These are phyloP conservation scores for Diophrys appendiculata DNA, from an alignment of 73 alveolate species.

Conservation along the genomic window DNA sequence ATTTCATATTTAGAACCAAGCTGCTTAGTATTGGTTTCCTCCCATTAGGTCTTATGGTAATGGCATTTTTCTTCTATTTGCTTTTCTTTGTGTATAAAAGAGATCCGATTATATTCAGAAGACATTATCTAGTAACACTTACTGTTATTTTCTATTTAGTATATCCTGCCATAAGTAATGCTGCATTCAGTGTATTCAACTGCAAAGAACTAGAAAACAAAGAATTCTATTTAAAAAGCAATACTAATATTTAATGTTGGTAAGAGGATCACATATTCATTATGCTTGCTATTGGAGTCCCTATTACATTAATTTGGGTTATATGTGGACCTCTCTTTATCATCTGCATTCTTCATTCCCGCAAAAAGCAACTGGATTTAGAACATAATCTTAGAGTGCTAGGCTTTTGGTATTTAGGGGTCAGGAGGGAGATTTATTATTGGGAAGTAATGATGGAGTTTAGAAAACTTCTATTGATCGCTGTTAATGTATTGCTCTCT, in stretches of 20 bases:
- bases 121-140: too few relatives aligned
- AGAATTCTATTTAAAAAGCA: constrained; percentile 23
- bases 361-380: constrained; percentile 9
- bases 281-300: constrained; percentile 30
- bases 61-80: too few relatives aligned
- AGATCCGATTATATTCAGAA: too few relatives aligned
- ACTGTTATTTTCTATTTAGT: constrained; percentile 15
- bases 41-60: too few relatives aligned
- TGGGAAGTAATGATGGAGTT: constrained; percentile 53
- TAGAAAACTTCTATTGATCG: constrained; percentile 43
- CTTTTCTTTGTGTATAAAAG: too few relatives aligned
- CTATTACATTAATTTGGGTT: constrained; percentile 41
- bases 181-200: constrained; percentile 30
- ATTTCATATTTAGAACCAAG: too few relatives aligned
- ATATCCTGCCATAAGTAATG: constrained; percentile 32
- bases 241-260: constrained; percentile 35
- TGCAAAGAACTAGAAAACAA: constrained; percentile 18
- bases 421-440: constrained; percentile 23
- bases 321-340: constrained; percentile 33
- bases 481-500: constrained; percentile 37
- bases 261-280: constrained; percentile 16
- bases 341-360: neutral
- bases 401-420: constrained; percentile 46
- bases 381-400: neutral
- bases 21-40: too few relatives aligned